Base-by-base conservation (phyloP, 192 early-diverging fungal genomes). In the Linnemannia schmuckeri region DNA sequence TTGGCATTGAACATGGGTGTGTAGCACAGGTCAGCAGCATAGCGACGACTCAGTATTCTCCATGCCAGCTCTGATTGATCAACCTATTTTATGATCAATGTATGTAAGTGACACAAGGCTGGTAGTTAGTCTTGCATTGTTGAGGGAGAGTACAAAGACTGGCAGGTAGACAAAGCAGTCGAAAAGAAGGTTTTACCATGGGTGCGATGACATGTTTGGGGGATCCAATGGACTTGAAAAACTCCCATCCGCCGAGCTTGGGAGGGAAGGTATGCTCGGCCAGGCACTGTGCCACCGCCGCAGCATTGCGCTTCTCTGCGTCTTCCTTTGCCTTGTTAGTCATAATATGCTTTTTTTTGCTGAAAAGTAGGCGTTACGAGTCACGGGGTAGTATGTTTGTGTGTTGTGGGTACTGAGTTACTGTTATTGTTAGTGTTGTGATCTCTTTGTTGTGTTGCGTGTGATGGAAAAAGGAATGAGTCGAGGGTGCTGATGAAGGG, bases 1-100 rank as follows among this genome's bases (percentile, higher is more conserved):
- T 93, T 93, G 7, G 98, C 97, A 78, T 99, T 96, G 84, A 99
- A 96, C 98, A 99, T 99, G 68, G 99, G 99, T 17, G 99, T 99
- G 88, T 97, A 99, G 89, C 97, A 98, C 9, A 99, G 89, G 0
- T 98, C 88, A 3, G 97, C 95, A 57, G 91, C 93, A 84, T 99
- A 97, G 8, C 96, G 94, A 63, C 96, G 92, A 9, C 95, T 96
- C 42, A 99, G 94, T 12, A 98, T 92, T 47, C 99, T 91, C 98
- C 98, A 99, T 4, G 99, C 96, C 44, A 97, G 91, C 76, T 99
- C 98, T 0, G 96, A 97, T 88, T 98, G 97, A 82, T 98, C 98
- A 15, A 99, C 82, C 82, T 84, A 71, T 66, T 57, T 57, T 5
- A 38, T 1, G 6, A 57, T 57, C 61, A 33, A 0, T 4, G 10